These are phyloP conservation scores for Aspergillus sp. DNA, from an alignment of 2,329 filamentous ascomycete genomes.

Conservation along the genomic window DNA sequence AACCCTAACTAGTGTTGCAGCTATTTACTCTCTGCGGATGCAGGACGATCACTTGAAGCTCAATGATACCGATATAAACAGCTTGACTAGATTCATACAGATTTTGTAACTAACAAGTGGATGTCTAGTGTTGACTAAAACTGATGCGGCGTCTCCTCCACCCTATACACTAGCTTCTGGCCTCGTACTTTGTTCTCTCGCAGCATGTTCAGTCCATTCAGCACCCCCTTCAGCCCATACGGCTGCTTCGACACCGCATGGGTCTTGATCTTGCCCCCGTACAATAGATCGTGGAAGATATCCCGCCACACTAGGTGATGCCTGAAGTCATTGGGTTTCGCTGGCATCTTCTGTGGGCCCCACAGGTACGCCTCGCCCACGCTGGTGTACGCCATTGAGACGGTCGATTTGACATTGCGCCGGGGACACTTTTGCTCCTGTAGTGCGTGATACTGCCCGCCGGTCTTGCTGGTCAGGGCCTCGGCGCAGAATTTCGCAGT, in stretches of 20 bases:
- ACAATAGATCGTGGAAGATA: slow-evolving; percentile 36
- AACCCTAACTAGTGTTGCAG: no score
- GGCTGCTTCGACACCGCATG: slow-evolving; percentile 39
- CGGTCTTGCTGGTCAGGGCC: slow-evolving; percentile 24
- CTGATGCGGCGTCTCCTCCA: slow-evolving; percentile 15
- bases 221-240: slow-evolving; percentile 40
- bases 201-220: slow-evolving; percentile 41
- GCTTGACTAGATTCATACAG: no score
- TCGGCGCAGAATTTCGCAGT: slow-evolving; percentile 27
- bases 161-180: slow-evolving; percentile 45
- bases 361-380: slow-evolving; percentile 28
- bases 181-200: slow-evolving; percentile 44
- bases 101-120: no score
- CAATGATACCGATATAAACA: no score
- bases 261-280: slow-evolving; percentile 38
- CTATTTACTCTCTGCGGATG: no score
- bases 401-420: slow-evolving; percentile 25
- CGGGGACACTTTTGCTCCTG: slow-evolving; percentile 20
- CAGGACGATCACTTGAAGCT: no score
- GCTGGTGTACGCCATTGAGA: slow-evolving; percentile 27
- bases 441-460: slow-evolving; percentile 26
- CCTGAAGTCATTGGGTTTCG: slow-evolving; percentile 36
- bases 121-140: no score
- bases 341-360: slow-evolving; percentile 24
- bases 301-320: slow-evolving; percentile 39